These are phyloP conservation scores for Diaporthe eres DNA, from an alignment of 2,329 filamentous ascomycete species.

Conservation along the genomic window DNA sequence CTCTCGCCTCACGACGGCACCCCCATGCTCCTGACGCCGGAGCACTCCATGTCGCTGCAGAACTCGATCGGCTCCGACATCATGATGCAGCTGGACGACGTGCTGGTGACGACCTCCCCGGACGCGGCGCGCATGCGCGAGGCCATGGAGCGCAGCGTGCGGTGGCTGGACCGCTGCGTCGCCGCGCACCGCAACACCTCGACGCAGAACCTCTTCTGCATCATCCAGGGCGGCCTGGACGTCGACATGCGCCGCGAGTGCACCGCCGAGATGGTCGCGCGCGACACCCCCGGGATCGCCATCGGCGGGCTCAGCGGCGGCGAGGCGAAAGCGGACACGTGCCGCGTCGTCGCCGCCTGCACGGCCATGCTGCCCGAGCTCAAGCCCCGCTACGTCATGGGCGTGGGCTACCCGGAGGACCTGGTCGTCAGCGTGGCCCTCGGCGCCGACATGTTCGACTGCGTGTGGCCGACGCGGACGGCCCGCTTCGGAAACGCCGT, in stretches of 20 bases:
- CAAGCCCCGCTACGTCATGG: constrained; percentile 99
- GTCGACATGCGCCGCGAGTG: constrained; percentile 88
- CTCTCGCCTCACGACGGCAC: constrained; percentile 95
- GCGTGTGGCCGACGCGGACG: constrained; percentile 97
- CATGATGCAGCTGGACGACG: constrained; percentile 99
- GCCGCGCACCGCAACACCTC: constrained; percentile 87
- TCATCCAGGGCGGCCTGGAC: constrained; percentile 96
- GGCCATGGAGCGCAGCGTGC: constrained; percentile 93
- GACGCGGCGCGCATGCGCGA: constrained; percentile 90
- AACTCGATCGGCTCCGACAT: constrained; percentile 99
- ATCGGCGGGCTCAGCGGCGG: constrained; percentile 96
- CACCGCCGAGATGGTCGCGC: constrained; percentile 86
- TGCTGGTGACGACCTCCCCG: constrained; percentile 94
- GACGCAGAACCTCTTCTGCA: constrained; percentile 95
- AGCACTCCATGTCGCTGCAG: constrained; percentile 95
- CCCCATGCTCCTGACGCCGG: constrained; percentile 96
- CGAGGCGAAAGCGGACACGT: constrained; percentile 94
- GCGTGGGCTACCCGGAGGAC: constrained; percentile 97
- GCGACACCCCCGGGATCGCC: constrained; percentile 95
- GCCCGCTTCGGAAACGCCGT: constrained; percentile 97
- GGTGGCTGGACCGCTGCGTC: constrained; percentile 97
- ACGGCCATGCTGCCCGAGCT: constrained; percentile 86
- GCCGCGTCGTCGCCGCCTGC: constrained; percentile 88
- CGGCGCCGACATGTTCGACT: constrained; percentile 99
- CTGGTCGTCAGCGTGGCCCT: constrained; percentile 93